Base-by-base conservation (phyloP, 2,329 filamentous ascomycete species). In the Domatiomyces catenatus region DNA sequence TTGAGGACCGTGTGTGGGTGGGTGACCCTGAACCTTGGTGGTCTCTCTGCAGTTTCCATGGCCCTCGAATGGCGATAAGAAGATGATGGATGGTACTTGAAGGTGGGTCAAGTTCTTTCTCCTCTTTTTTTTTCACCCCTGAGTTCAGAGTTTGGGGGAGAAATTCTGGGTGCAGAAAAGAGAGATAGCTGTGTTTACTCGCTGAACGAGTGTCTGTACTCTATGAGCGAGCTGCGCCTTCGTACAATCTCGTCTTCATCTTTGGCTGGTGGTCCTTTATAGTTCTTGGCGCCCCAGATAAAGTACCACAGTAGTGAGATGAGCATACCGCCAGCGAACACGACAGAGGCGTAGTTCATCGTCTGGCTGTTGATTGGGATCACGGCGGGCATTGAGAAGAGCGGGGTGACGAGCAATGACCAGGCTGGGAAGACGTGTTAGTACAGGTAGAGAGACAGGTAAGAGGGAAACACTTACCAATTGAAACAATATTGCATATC, bases 401-500 rank as follows among this genome's bases (percentile, higher is more conserved):
- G 58, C 1, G 76, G 67, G 26, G 72, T 57, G 56, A 75, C 71
- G 52, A 76, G 75, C 2, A 60, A 52, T 39, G 48, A 51, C 56
- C 56, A 58, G 8, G 46, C 56, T 58, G 44, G 20, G 18, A 10
- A n/a, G 20, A 22, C n/a, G 24, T 15, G 32, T 53, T 50, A 50
- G 51, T 48, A 44, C 6, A 24, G 18, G 6, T 10, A 47, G n/a
- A 86, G 71, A 86, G 86, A 15, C 86, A 75, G 1, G 83, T 81
- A 48, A 86, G 76, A 36, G 80, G 81, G 49, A 87, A 73, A 39
- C 3, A 72, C 73, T 59, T 71, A 84, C 77, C 71, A 39, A 84
- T 64, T n/a, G 82, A 71, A 53, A 86, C 61, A 20, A 79, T 59
- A 61, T 87, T 87, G 67, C 73, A 76, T 48, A 80, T 65, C 42